Evolutionary conservation across 352 stramenopile species (phyloP).

Genomic region (Pythium periplocum): DNA sequence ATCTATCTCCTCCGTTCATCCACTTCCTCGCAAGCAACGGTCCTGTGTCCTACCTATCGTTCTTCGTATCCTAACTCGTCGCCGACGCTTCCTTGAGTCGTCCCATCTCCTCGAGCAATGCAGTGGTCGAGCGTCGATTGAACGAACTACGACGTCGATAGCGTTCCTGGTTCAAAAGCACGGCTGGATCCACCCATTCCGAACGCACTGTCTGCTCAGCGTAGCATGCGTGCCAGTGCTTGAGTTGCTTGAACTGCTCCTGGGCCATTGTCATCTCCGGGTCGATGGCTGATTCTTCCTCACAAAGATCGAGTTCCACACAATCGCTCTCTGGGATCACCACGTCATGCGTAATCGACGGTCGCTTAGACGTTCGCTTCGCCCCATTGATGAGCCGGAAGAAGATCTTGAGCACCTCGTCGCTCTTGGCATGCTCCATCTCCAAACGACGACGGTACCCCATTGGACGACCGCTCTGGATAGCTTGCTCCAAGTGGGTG

Average conservation of each 20-base stretch:
- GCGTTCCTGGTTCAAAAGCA: too few species aligned
- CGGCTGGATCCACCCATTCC: conserved; percentile 19
- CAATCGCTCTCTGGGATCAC: not conserved
- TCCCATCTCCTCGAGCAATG: too few species aligned
- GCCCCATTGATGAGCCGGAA: conserved; percentile 23
- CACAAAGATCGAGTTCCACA: not conserved
- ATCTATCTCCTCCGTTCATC: too few species aligned
- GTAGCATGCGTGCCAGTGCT: conserved; percentile 55
- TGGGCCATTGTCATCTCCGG: conserved; percentile 4
- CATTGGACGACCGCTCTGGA: conserved; percentile 9
- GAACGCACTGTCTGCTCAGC: conserved; percentile 34
- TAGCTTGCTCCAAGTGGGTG: conserved; percentile 27
- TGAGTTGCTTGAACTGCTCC: conserved; percentile 28
- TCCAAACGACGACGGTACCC: conserved; percentile 24
- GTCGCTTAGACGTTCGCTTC: too few species aligned
- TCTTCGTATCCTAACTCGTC: too few species aligned
- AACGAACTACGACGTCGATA: too few species aligned
- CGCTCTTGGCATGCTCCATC: conserved; percentile 40
- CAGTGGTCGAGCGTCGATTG: too few species aligned
- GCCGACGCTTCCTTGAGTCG: too few species aligned
- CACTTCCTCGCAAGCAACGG: too few species aligned
- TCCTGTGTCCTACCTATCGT: too few species aligned
- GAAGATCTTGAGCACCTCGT: conserved; percentile 32
- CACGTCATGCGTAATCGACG: too few species aligned
- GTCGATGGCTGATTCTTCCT: not conserved